Percentiles rank a stretch among this genome's conserved stretches.
Evolutionary conservation across 768 basidiomycete genomes (phyloP).

Genomic region (Pholiota molesta): DNA sequence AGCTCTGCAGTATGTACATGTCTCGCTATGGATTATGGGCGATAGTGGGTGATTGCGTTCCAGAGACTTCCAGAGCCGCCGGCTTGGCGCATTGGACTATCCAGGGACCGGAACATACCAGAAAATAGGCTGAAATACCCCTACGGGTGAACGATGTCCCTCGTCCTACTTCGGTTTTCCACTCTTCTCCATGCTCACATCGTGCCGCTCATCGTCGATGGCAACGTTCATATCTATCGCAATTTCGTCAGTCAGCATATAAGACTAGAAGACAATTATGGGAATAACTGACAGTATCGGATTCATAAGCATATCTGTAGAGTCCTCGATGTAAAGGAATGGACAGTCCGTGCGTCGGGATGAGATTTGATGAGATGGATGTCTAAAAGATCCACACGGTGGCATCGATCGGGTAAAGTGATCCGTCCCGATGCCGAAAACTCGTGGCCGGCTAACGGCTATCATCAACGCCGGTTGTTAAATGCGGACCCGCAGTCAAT

Average conservation of each 20-base stretch:
- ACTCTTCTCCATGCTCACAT: not conserved
- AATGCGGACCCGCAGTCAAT: too few species aligned
- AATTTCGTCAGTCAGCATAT: not conserved
- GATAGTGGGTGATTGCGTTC: too few species aligned
- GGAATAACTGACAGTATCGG: not conserved
- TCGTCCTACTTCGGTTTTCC: too few species aligned
- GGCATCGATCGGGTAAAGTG: not conserved
- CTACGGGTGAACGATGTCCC: too few species aligned
- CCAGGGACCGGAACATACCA: constrained; percentile 18
- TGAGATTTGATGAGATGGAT: not conserved
- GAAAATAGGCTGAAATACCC: too few species aligned
- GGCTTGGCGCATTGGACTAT: too few species aligned
- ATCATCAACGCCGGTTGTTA: too few species aligned
- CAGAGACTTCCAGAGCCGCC: not conserved
- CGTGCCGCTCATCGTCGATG: not conserved
- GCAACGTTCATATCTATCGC: not conserved
- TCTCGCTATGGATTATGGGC: not conserved
- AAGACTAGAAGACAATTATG: not conserved
- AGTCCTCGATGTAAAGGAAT: not conserved
- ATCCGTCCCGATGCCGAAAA: too few species aligned
- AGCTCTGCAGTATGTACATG: not conserved
- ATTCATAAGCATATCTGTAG: not conserved
- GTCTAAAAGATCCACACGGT: not conserved
- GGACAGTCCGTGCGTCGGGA: not conserved
- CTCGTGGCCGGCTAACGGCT: too few species aligned